Base-by-base conservation (phyloP, 2,329 filamentous ascomycete species). In the Arthrobotrys iridis region DNA sequence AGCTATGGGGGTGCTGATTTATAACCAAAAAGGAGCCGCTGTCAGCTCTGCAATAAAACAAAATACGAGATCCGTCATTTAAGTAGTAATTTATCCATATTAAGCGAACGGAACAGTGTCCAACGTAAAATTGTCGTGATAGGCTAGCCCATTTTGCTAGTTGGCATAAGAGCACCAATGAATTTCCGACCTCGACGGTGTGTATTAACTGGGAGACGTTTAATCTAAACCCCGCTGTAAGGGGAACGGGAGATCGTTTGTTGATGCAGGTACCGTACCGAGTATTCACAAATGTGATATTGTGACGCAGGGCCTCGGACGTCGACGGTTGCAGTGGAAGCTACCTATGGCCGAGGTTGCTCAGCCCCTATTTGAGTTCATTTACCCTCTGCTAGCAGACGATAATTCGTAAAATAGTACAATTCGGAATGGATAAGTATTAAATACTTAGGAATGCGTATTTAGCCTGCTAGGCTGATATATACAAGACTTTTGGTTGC, bases 231-330 rank as follows among this genome's bases (percentile, higher is more conserved):
- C 45, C 22, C 45, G 55, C 45, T 26, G 24, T 57, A 57, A 62
- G 37, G 55, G 46, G 70, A 8, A 57, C 35, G 43, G 52, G 60
- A 60, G 22, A 37, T 62, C 45, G 62, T 46, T 41, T 46, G 15
- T 13, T 74, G 62, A 74, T 63, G 70, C 70, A 74, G 70, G 70
- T 74, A 74, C 70, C 45, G 55, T 74, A 74, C 62, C 70, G 50
- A 62, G 40, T 57, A 26, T 33, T 74, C 70, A 58, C 60, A 48
- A 57, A 55, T 30, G 40, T 15, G 35, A 50, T 30, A 30, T 62
- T 10, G 26, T 33, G 35, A 58, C 28, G 15, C 62, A 63, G 62
- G 62, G 46, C 18, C 50, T 18, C 50, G 18, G 50, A 37, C 1
- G n/a, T 55, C 50, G n/a, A 52, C 6, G 15, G 37, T 37, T 55